A percentile compares a stretch with the other conserved stretches of the same genome.
Evolutionary conservation across 306 rosid genomes (phyloP).

Genomic region (Cajanus cajan): DNA sequence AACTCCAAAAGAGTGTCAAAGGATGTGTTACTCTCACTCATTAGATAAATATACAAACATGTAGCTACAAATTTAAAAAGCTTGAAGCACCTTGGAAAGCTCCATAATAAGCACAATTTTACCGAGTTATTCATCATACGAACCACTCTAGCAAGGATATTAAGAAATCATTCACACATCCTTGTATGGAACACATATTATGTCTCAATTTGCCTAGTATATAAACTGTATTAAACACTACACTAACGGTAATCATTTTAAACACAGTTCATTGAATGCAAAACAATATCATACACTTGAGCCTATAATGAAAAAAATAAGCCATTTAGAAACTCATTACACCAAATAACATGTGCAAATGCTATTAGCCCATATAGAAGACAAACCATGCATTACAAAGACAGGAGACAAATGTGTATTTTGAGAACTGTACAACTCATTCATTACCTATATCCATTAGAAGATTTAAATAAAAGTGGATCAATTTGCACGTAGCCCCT

Average conservation of each 20-base stretch:
- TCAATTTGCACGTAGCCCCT: conserved; percentile 13
- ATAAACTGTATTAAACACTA: no score
- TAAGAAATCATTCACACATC: background rate
- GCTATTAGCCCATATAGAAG: conserved; percentile 2
- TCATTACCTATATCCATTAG: conserved; percentile 16
- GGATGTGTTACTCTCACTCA: no score
- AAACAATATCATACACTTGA: background rate
- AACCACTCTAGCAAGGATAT: background rate
- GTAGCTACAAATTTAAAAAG: background rate
- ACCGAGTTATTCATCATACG: background rate
- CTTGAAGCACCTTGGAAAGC: background rate
- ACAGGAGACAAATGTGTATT: conserved; percentile 10
- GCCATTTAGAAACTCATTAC: conserved; percentile 6
- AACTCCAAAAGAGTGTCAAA: no score
- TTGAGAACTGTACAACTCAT: conserved; percentile 33
- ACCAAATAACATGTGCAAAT: conserved; percentile 28
- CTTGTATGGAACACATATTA: background rate
- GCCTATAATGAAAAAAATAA: background rate
- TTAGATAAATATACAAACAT: background rate
- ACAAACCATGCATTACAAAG: conserved; percentile 13
- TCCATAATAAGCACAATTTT: background rate
- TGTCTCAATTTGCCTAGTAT: background rate
- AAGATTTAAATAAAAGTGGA: conserved; percentile 21
- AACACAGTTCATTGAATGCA: background rate
- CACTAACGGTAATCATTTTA: background rate